A percentile compares a stretch with the other conserved stretches of the same genome.
Evolutionary conservation across 2,329 filamentous ascomycete genomes (phyloP).

Genomic region (Ceratocystis albifundus): DNA sequence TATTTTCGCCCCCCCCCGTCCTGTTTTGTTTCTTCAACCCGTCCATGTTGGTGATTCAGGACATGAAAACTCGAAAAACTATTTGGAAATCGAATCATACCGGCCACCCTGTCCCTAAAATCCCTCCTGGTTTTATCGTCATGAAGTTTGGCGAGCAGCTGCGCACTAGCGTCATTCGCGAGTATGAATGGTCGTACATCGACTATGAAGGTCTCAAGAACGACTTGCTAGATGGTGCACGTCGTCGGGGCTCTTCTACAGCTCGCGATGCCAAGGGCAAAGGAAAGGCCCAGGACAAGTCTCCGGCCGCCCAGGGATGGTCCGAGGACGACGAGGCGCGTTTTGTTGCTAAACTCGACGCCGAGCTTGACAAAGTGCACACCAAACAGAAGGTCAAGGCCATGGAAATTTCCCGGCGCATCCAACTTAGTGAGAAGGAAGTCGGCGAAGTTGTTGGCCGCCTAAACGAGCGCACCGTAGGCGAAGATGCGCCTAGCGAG

Average conservation of each 20-base stretch:
- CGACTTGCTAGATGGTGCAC: conserved; percentile 58
- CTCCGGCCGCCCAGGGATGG: conserved; percentile 49
- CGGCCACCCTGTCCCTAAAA: conserved; percentile 29
- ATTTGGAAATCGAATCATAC: conserved; percentile 33
- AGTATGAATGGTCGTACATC: conserved; percentile 98
- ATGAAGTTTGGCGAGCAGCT: conserved; percentile 95
- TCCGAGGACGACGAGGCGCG: conserved; percentile 80
- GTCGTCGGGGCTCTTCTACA: conserved; percentile 30
- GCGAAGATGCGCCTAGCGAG: conserved; percentile 54
- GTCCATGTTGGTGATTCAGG: conserved; percentile 44
- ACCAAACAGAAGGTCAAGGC: conserved; percentile 96
- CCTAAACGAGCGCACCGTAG: conserved; percentile 51
- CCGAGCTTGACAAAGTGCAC: conserved; percentile 93
- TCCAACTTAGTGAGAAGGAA: conserved; percentile 76
- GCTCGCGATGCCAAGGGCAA: conserved; percentile 29
- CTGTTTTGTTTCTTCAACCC: conserved; percentile 8
- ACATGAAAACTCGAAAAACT: conserved; percentile 36
- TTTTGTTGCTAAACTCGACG: conserved; percentile 78
- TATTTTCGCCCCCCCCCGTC: background rate
- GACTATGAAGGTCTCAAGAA: conserved; percentile 89
- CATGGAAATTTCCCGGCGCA: conserved; percentile 85
- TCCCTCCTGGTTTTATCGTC: conserved; percentile 44
- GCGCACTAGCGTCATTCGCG: conserved; percentile 86
- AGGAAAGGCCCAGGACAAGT: conserved; percentile 30
- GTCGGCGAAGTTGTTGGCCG: conserved; percentile 76